Evolutionary conservation across 2,329 filamentous ascomycete species (phyloP).

Genomic region (Talaromyces pinophilus): DNA sequence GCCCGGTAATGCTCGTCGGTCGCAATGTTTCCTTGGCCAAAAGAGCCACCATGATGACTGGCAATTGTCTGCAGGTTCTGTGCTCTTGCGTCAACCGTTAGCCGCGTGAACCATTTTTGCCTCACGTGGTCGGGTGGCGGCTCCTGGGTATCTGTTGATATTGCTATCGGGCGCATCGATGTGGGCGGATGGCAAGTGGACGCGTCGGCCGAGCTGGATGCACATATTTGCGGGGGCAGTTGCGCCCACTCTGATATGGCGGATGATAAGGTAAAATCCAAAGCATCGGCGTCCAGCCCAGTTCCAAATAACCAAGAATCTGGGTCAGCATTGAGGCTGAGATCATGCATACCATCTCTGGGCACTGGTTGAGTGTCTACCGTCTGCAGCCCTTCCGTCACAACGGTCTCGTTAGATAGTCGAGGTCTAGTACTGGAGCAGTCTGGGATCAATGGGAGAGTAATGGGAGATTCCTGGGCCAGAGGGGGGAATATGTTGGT

Average conservation of each 20-base stretch:
- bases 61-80: not conserved
- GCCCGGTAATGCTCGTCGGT: not conserved
- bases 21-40: not conserved
- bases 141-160: not conserved
- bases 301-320: not conserved
- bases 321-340: not conserved
- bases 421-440: not conserved
- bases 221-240: not conserved
- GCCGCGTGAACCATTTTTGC: not conserved
- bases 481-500: not conserved
- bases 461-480: not conserved
- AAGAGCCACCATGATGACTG: not conserved
- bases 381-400: not conserved
- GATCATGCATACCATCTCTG: not conserved
- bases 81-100: not conserved
- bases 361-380: not conserved
- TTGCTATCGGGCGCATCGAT: not conserved
- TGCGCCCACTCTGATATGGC: not conserved
- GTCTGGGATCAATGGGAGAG: not conserved
- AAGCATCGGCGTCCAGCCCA: not conserved
- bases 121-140: not conserved
- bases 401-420: not conserved
- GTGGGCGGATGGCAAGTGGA: not conserved
- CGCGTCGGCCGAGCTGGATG: not conserved
- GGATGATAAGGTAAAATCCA: not conserved